Conservation (phyloP, 768 basidiomycete species). For the Podaxis carcinomalis region DNA sequence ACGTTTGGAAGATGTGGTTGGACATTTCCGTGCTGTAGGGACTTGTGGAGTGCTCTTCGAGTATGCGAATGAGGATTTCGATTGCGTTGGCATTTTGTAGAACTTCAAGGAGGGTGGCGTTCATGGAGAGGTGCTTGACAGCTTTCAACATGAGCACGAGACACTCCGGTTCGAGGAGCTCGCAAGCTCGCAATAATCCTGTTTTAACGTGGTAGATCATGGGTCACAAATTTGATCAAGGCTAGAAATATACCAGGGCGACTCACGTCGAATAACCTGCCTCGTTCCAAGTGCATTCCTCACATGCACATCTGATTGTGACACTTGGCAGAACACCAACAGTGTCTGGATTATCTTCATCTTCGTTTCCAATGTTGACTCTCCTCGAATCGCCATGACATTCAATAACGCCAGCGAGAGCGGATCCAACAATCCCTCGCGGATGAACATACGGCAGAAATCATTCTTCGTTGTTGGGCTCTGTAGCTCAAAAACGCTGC, state of each 20-base stretch:
- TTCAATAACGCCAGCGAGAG: slow-evolving; percentile 85
- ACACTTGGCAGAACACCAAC: slow-evolving; percentile 90
- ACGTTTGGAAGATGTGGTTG: slow-evolving; percentile 96
- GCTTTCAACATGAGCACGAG: slow-evolving; percentile 90
- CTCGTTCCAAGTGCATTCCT: slow-evolving; percentile 88
- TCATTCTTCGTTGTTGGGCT: slow-evolving; percentile 97
- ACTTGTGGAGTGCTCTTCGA: slow-evolving; percentile 77
- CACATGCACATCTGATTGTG: slow-evolving; percentile 93
- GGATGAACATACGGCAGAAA: slow-evolving; percentile 97
- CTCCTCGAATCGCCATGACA: slow-evolving; percentile 73
- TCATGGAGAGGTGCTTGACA: slow-evolving; percentile 96
- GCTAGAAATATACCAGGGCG: slow-evolving; percentile 9
- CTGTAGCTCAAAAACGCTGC: slow-evolving; percentile 93
- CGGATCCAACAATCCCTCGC: slow-evolving; percentile 92
- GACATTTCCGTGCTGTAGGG: slow-evolving; percentile 92
- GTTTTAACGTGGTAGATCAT: not conserved
- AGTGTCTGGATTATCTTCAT: slow-evolving; percentile 86
- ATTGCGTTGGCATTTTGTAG: slow-evolving; percentile 95
- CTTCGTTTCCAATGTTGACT: slow-evolving; percentile 69
- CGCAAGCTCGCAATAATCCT: slow-evolving; percentile 88
- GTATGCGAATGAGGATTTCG: slow-evolving; percentile 80
- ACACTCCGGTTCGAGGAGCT: slow-evolving; percentile 82
- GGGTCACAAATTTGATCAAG: not conserved
- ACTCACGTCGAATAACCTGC: slow-evolving; percentile 84
- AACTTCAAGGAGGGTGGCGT: slow-evolving; percentile 82